Evolutionary conservation across 225 moss, liverwort and hornwort species (phyloP).

Genomic region (Physcomitrellopsis africana): DNA sequence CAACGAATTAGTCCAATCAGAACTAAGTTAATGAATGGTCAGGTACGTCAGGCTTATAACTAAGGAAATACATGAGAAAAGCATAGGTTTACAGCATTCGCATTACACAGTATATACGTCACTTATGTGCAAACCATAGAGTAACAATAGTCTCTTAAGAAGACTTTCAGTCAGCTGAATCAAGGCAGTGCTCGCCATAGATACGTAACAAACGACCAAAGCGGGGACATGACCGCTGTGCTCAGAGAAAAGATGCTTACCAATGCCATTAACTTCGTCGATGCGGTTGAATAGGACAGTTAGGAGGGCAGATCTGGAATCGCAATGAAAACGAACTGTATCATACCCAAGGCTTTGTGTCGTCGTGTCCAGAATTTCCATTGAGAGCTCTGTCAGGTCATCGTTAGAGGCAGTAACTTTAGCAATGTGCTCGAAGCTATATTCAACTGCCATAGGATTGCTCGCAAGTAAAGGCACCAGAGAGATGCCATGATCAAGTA

Average conservation of each 20-base stretch:
- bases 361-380: conserved; percentile 83
- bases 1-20: no score
- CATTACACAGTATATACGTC: neutral
- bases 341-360: conserved; percentile 56
- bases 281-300: conserved; percentile 87
- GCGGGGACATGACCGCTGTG: conserved; percentile 16
- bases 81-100: neutral
- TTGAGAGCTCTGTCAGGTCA: conserved; percentile 80
- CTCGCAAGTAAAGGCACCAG: conserved; percentile 71
- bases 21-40: no score
- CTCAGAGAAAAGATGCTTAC: conserved; percentile 46
- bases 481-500: conserved; percentile 88
- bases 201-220: conserved; percentile 17
- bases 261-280: conserved; percentile 99
- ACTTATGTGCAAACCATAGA: neutral
- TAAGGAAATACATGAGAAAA: no score
- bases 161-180: neutral
- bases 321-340: conserved; percentile 76
- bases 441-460: conserved; percentile 75
- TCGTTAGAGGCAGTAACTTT: conserved; percentile 81
- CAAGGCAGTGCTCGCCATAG: neutral
- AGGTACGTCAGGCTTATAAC: no score
- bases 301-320: conserved; percentile 88
- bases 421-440: conserved; percentile 89
- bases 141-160: conserved; percentile 25